Evolutionary conservation across 2,329 filamentous ascomycete genomes (phyloP), one percentile per base, ranked within the genome.

Genomic region (Sporothrix pseudoabietina): DNA sequence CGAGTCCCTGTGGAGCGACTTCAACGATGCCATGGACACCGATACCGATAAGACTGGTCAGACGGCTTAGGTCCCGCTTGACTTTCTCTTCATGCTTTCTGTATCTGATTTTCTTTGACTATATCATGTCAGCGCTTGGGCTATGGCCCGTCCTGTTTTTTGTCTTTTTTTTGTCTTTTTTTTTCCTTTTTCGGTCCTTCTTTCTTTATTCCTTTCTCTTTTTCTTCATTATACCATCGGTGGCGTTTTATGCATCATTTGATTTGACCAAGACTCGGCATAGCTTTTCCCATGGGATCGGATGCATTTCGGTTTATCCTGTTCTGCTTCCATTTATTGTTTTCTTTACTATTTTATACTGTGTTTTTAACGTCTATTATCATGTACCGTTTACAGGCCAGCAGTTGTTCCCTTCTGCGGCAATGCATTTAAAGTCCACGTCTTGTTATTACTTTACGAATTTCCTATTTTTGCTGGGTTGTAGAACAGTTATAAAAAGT

Each of bases 1-100:
- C 30, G 76, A 77, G 16, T 69, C 74, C 10, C 49, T 79, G 35
- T 79, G 77, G 77, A 73, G 74, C 35, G 75, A 77, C 19, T 75
- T 77, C 49, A 74, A 75, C n/a, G 73, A 74, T 9, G 57, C 73
- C 41, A 69, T 68, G 59, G 57, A 71, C 41, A 52, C 52, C 30
- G 72, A 73, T 2, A 26, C 32, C 14, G 52, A 63, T 16, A 71
- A 68, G 49, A 39, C 14, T 39, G 47, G 63, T 19, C 69, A 63
- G 30, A 32, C 54, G 32, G 14, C 26, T 47, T 73, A 35, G 30
- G 41, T 41, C 16, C 12, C n/a, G 9, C 4, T 57, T 57, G 10
- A 30, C 26, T 57, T n/a, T 6, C 35, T 57, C 9, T 63, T 19
- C 12, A 8, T 61, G 9, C 19, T 16, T n/a, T 49, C 7, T 70